Percentiles rank a stretch among this genome's conserved stretches.
Conservation (phyloP, 495 filamentous ascomycete species). For the Xylona heveae region DNA sequence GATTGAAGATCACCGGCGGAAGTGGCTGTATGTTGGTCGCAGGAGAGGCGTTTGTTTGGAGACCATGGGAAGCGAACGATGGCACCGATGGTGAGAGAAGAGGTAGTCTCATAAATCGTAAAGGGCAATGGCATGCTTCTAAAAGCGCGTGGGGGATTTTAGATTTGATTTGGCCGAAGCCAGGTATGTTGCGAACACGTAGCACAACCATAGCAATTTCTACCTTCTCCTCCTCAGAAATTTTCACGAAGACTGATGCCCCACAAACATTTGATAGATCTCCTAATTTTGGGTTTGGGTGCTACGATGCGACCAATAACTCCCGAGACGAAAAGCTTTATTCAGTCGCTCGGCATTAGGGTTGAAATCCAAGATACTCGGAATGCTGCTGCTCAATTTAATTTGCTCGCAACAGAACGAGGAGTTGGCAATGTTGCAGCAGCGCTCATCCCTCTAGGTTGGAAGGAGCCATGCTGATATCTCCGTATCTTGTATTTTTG, state of each 20-base stretch:
- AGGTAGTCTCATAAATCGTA: constrained; percentile 37
- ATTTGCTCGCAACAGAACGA: constrained; percentile 66
- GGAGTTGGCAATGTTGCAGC: constrained; percentile 65
- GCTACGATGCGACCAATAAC: constrained; percentile 47
- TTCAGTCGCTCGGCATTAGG: constrained; percentile 62
- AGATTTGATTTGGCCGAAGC: constrained; percentile 69
- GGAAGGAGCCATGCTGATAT: constrained; percentile 47
- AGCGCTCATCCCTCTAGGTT: constrained; percentile 72
- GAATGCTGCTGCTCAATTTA: constrained; percentile 84
- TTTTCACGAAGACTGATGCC: background rate
- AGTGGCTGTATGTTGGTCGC: constrained; percentile 53
- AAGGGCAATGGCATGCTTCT: constrained; percentile 62
- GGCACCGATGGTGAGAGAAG: constrained; percentile 15
- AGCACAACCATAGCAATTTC: constrained; percentile 1
- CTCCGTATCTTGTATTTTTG: too few species aligned
- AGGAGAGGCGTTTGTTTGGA: constrained; percentile 77
- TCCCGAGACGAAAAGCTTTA: constrained; percentile 44
- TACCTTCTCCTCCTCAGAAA: constrained; percentile 3
- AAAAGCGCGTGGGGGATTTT: constrained; percentile 56
- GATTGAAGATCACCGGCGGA: constrained; percentile 39
- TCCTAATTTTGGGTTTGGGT: constrained; percentile 79
- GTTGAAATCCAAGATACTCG: constrained; percentile 82
- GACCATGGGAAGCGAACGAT: constrained; percentile 39
- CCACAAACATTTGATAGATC: constrained; percentile 32
- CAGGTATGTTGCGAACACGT: constrained; percentile 53